Percentiles rank a stretch among this genome's conserved stretches.
phyloP scores from a whole-genome alignment of 345 rosid genomes.

The Excoecaria cochinchinensis region DNA sequence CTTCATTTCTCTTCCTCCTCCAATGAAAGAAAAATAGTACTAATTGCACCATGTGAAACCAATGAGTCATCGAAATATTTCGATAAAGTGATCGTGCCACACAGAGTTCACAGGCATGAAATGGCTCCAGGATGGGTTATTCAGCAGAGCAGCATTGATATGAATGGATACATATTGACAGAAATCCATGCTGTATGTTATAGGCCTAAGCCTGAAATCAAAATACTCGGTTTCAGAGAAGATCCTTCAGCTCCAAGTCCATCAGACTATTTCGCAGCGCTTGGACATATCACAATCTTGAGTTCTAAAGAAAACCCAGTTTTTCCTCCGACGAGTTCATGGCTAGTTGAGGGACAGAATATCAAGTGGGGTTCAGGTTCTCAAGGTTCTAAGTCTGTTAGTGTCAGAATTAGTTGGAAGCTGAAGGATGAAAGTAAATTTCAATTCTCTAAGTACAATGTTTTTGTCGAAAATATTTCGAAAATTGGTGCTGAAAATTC shows the following conservation, averaged over 20 bases:
- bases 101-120: conserved; percentile 25
- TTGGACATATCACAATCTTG: conserved; percentile 55
- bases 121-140: conserved; percentile 51
- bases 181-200: conserved; percentile 67
- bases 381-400: conserved; percentile 45
- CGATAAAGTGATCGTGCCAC: conserved; percentile 38
- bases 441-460: conserved; percentile 42
- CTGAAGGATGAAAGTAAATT: conserved; percentile 29
- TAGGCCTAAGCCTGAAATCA: conserved; percentile 27
- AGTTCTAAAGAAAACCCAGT: conserved; percentile 22
- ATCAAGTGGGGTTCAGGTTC: conserved; percentile 47
- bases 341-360: conserved; percentile 51
- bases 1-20: conserved; percentile 54
- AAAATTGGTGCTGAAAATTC: conserved; percentile 20
- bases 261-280: conserved; percentile 50
- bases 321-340: conserved; percentile 47
- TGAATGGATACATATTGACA: conserved; percentile 55
- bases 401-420: conserved; percentile 56
- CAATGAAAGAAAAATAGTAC: conserved; percentile 35
- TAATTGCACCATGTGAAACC: conserved; percentile 41
- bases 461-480: conserved; percentile 47
- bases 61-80: conserved; percentile 30
- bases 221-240: conserved; percentile 18
- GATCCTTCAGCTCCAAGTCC: conserved; percentile 1
- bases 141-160: conserved; percentile 44